Evolutionary conservation across 768 basidiomycete genomes (phyloP).

Genomic region (Trametes elegans): DNA sequence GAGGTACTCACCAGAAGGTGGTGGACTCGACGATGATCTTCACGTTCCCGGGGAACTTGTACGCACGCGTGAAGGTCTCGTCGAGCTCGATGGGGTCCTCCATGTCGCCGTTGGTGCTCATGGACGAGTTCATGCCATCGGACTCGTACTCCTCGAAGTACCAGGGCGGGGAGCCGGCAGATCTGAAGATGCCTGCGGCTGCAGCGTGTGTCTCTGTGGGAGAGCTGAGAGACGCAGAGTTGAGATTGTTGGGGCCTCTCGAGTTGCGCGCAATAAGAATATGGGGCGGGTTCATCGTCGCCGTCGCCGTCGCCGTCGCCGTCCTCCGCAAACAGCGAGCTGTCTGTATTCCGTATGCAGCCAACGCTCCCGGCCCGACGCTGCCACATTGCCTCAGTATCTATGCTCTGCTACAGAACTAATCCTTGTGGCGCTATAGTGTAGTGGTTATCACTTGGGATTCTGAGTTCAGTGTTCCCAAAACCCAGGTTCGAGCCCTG

Average conservation of each 20-base stretch:
- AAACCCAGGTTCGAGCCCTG: constrained; percentile 49
- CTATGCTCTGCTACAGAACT: neutral
- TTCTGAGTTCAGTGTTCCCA: constrained; percentile 36
- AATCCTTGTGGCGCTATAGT: constrained; percentile 33
- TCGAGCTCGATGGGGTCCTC: constrained; percentile 73
- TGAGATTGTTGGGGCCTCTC: constrained; percentile 69
- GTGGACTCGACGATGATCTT: constrained; percentile 89
- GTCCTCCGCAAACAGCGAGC: too few species aligned
- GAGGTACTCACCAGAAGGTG: constrained; percentile 76
- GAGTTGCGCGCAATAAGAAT: constrained; percentile 88
- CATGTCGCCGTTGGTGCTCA: constrained; percentile 64
- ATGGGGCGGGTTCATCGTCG: constrained; percentile 79
- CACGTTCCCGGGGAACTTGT: constrained; percentile 77
- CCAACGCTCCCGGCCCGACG: neutral
- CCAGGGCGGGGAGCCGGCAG: constrained; percentile 78
- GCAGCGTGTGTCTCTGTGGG: constrained; percentile 89
- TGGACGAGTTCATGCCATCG: constrained; percentile 65
- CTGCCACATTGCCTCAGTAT: too few species aligned
- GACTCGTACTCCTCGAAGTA: constrained; percentile 72
- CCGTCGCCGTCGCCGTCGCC: too few species aligned
- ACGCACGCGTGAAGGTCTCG: constrained; percentile 69
- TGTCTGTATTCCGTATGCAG: neutral
- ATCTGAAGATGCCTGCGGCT: constrained; percentile 79
- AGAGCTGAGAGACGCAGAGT: constrained; percentile 77
- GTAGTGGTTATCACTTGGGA: constrained; percentile 43